These are phyloP conservation scores for Rhizopus arrhizus DNA, from an alignment of 371 early-diverging fungal genomes.

Conservation along the genomic window DNA sequence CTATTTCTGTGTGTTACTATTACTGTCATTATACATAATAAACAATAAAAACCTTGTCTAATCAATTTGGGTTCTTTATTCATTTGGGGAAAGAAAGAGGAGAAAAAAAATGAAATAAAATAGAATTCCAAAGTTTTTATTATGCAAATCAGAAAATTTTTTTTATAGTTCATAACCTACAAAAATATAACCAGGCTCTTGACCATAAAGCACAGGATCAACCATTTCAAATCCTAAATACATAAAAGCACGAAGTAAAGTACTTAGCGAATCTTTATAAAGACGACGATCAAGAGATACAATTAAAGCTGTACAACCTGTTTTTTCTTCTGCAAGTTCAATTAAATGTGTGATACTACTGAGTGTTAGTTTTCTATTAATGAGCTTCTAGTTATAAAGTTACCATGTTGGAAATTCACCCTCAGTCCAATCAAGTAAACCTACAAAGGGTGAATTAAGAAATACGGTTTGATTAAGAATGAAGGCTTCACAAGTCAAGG, in stretches of 20 bases:
- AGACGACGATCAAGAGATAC: slow-evolving; percentile 34
- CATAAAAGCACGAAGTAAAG: slow-evolving; percentile 58
- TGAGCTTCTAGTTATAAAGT: background rate
- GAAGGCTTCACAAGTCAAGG: slow-evolving; percentile 47
- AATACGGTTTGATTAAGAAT: slow-evolving; percentile 49
- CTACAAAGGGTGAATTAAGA: slow-evolving; percentile 38
- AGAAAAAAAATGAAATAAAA: background rate
- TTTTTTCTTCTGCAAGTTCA: slow-evolving; percentile 54
- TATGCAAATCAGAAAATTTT: background rate
- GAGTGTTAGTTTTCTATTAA: background rate
- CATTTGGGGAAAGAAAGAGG: background rate
- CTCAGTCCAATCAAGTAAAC: slow-evolving; percentile 39
- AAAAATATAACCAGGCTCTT: slow-evolving; percentile 52
- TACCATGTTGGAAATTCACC: slow-evolving; percentile 54
- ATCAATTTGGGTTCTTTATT: background rate
- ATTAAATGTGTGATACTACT: slow-evolving; percentile 48
- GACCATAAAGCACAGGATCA: slow-evolving; percentile 55
- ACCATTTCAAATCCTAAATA: slow-evolving; percentile 68
- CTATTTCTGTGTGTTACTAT: slow-evolving; percentile 1
- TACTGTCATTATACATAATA: no score
- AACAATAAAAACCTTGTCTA: slow-evolving; percentile 12
- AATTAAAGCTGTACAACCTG: slow-evolving; percentile 44
- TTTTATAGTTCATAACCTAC: slow-evolving; percentile 55
- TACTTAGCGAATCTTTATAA: slow-evolving; percentile 30
- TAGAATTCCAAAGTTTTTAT: background rate